phyloP scores from a whole-genome alignment of 805 yeast genomes.

The Scheffersomyces lignosus region DNA sequence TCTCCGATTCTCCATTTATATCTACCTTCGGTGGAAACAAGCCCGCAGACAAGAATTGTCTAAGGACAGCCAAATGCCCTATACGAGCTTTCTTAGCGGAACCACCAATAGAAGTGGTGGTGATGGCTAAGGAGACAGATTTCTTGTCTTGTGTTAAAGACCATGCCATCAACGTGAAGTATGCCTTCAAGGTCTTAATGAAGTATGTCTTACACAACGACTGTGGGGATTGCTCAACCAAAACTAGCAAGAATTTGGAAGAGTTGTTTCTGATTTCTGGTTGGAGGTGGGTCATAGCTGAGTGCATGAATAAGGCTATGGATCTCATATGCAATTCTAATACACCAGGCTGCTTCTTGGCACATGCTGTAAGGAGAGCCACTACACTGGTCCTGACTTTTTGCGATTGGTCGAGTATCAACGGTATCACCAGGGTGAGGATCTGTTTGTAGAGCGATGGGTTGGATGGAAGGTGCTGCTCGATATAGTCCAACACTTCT shows the following conservation, averaged over 20 bases:
- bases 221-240: constrained; percentile 55
- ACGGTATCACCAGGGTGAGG: constrained; percentile 56
- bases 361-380: constrained; percentile 48
- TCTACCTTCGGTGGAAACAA: constrained; percentile 21
- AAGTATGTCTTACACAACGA: constrained; percentile 63
- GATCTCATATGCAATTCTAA: constrained; percentile 59
- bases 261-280: constrained; percentile 76
- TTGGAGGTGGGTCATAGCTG: constrained; percentile 91
- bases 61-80: constrained; percentile 43
- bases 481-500: constrained; percentile 61
- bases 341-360: constrained; percentile 51
- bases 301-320: constrained; percentile 71
- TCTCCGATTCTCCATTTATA: constrained; percentile 15
- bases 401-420: constrained; percentile 65
- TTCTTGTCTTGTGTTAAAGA: constrained; percentile 42
- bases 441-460: constrained; percentile 58
- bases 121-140: constrained; percentile 34
- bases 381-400: constrained; percentile 62
- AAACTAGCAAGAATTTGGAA: constrained; percentile 59
- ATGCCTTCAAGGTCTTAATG: constrained; percentile 66
- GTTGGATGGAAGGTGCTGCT: constrained; percentile 51
- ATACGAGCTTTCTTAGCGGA: constrained; percentile 36
- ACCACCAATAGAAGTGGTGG: constrained; percentile 35
- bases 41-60: constrained; percentile 46
- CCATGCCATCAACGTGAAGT: constrained; percentile 78